phyloP scores from a whole-genome alignment of 208 protist species.

The Leishmania major region DNA sequence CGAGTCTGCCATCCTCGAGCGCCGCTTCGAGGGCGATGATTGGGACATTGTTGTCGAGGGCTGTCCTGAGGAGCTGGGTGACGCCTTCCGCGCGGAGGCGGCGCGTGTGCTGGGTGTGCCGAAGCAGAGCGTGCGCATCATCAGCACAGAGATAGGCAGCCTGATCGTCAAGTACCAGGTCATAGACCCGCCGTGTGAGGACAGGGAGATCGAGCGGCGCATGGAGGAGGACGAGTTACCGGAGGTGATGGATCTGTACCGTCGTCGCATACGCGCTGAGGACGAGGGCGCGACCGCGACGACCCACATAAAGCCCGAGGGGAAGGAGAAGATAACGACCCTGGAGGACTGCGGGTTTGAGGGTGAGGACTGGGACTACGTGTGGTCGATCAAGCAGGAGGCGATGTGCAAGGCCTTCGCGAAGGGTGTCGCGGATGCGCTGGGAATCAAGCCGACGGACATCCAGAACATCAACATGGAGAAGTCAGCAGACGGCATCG shows the following conservation, averaged over 20 bases:
- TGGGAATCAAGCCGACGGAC: constrained; percentile 19
- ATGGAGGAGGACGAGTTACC: constrained; percentile 49
- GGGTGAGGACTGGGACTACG: constrained; percentile 61
- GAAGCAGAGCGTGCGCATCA: constrained; percentile 36
- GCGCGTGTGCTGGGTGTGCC: constrained; percentile 42
- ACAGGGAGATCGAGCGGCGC: constrained; percentile 38
- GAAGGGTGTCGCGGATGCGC: constrained; percentile 18
- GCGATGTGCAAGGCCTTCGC: constrained; percentile 40
- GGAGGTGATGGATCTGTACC: constrained; percentile 45
- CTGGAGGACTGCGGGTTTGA: constrained; percentile 48
- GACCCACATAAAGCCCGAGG: neutral
- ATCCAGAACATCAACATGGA: constrained; percentile 7
- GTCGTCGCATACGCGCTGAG: constrained; percentile 25
- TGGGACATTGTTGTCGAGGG: constrained; percentile 60
- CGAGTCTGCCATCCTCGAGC: constrained; percentile 54
- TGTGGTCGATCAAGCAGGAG: constrained; percentile 29
- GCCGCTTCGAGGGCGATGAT: constrained; percentile 64
- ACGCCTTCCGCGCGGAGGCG: constrained; percentile 47
- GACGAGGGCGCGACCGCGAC: constrained; percentile 6
- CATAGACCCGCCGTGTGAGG: constrained; percentile 28
- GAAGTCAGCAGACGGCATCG: neutral
- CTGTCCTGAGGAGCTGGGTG: constrained; percentile 41
- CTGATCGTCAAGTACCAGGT: constrained; percentile 57
- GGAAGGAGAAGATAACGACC: constrained; percentile 13
- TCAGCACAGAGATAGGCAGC: constrained; percentile 46